These are phyloP conservation scores for Pseudoperonospora humuli DNA, from an alignment of 352 stramenopile genomes.

Conservation along the genomic window DNA sequence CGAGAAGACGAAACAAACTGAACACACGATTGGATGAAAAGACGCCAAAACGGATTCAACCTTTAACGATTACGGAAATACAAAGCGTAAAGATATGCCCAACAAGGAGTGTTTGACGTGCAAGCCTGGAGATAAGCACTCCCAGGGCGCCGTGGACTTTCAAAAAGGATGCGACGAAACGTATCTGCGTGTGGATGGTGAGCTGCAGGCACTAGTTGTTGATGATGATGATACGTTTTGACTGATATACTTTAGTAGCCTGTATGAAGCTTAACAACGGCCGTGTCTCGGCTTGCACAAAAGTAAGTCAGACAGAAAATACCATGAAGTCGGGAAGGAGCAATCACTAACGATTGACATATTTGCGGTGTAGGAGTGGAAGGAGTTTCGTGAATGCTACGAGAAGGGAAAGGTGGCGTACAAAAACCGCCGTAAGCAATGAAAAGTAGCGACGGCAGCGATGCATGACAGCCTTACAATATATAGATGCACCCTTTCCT, in stretches of 20 bases:
- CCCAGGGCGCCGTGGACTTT: slow-evolving; percentile 59
- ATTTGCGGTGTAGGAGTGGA: slow-evolving; percentile 39
- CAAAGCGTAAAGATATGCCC: too few species aligned
- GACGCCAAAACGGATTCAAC: too few species aligned
- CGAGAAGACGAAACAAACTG: background rate
- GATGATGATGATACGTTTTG: slow-evolving; percentile 11
- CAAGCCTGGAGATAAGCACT: slow-evolving; percentile 56
- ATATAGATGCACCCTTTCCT: too few species aligned
- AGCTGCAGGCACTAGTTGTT: background rate
- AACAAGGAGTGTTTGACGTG: slow-evolving; percentile 65
- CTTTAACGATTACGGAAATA: too few species aligned
- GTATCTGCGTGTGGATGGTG: slow-evolving; percentile 63
- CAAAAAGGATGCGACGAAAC: slow-evolving; percentile 58
- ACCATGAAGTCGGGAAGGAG: background rate
- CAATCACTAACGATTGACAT: slow-evolving; percentile 1
- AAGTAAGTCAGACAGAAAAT: slow-evolving; percentile 20
- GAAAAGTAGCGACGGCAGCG: background rate
- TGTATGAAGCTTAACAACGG: slow-evolving; percentile 79
- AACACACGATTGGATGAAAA: slow-evolving; percentile 22
- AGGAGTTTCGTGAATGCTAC: slow-evolving; percentile 68
- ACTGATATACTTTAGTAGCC: slow-evolving; percentile 25
- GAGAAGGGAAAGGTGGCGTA: slow-evolving; percentile 35
- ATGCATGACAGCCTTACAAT: too few species aligned
- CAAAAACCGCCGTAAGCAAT: slow-evolving; percentile 17
- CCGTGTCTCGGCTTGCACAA: slow-evolving; percentile 61